These are phyloP conservation scores for Blastomyces percursus DNA, from an alignment of 2,329 filamentous ascomycete genomes.

Conservation along the genomic window DNA sequence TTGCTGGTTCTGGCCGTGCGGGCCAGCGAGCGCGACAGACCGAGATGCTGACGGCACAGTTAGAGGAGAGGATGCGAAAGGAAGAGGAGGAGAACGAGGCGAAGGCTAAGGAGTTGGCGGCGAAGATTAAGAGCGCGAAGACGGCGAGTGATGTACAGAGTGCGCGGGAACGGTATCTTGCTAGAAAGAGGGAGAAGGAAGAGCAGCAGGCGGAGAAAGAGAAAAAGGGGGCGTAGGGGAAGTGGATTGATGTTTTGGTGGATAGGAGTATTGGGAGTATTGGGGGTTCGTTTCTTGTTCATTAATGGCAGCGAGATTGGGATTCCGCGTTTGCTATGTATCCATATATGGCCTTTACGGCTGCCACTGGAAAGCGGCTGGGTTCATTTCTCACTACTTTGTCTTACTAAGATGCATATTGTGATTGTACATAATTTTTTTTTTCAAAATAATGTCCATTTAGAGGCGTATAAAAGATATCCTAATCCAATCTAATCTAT, in stretches of 20 bases:
- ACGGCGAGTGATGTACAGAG: slow-evolving; percentile 47
- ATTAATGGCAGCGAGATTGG: background rate
- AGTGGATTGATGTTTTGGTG: background rate
- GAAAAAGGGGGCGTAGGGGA: slow-evolving; percentile 22
- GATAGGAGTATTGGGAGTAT: background rate
- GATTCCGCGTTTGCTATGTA: background rate
- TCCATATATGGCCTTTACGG: background rate
- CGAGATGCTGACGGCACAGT: slow-evolving; percentile 49
- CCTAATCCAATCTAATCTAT: background rate
- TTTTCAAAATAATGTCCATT: background rate
- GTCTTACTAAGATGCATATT: background rate
- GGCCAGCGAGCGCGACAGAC: slow-evolving; percentile 46
- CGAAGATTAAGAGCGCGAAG: slow-evolving; percentile 48
- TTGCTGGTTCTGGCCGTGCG: slow-evolving; percentile 29
- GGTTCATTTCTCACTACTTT: too few species aligned
- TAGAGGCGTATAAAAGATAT: background rate
- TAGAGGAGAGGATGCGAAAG: slow-evolving; percentile 45
- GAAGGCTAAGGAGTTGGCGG: slow-evolving; percentile 42
- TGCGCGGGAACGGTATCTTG: slow-evolving; percentile 51
- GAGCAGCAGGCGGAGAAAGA: slow-evolving; percentile 31
- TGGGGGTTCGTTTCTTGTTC: background rate
- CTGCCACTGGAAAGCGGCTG: too few species aligned
- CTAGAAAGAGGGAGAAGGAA: slow-evolving; percentile 45
- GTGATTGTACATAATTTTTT: background rate
- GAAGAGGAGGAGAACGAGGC: slow-evolving; percentile 48